Percentiles rank a stretch among this genome's conserved stretches.
These are phyloP conservation scores for Eutypella sp. DNA, from an alignment of 2,329 filamentous ascomycete species.

Conservation along the genomic window DNA sequence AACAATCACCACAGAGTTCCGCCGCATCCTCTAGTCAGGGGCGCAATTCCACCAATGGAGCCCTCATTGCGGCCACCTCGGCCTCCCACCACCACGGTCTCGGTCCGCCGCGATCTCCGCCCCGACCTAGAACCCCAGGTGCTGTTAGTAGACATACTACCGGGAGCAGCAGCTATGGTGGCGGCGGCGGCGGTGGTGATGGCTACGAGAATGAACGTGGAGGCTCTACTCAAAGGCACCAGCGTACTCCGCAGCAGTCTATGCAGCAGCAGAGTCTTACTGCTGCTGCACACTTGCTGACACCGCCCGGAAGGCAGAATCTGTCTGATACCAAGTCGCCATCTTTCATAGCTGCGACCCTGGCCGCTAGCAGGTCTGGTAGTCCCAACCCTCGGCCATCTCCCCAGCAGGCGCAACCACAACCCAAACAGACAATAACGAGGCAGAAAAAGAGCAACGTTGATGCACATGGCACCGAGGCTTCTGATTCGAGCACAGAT, in stretches of 20 bases:
- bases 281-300: conserved; percentile 4
- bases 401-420: conserved; percentile 7
- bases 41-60: conserved; percentile 29
- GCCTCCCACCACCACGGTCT: conserved; percentile 28
- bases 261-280: not conserved
- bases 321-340: conserved; percentile 43
- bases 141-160: conserved; percentile 34
- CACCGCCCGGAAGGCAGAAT: conserved; percentile 13
- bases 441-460: conserved; percentile 23
- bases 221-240: conserved; percentile 4
- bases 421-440: conserved; percentile 16
- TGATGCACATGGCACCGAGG: conserved; percentile 23
- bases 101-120: conserved; percentile 14
- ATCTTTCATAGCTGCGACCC: conserved; percentile 56
- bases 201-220: conserved; percentile 17
- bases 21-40: conserved; percentile 6
- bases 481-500: conserved; percentile 28
- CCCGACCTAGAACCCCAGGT: conserved; percentile 9
- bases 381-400: conserved; percentile 43
- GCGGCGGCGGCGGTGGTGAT: conserved; percentile 10
- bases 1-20: conserved; percentile 7
- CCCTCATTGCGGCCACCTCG: conserved; percentile 41
- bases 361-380: conserved; percentile 57
- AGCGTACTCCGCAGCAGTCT: not conserved
- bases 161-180: conserved; percentile 26